Base-by-base conservation (phyloP, 352 stramenopile species). In the Phytophthora constricta region DNA sequence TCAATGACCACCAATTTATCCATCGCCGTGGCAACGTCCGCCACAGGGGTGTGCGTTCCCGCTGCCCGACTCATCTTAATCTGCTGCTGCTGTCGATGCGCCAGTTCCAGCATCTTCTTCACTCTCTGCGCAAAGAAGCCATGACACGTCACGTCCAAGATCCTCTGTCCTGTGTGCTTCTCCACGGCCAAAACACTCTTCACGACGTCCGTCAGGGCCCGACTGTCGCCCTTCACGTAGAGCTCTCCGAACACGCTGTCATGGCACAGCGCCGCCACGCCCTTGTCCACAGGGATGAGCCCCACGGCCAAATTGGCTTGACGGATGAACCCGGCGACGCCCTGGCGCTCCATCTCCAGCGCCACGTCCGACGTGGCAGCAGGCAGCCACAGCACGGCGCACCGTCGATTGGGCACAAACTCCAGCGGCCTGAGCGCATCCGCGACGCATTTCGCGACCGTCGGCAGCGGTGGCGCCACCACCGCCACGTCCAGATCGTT, bases 301-400 rank as follows among this genome's bases (percentile, higher is more conserved):
- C 79, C 82, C 7, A 94, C 60, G 20, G 70, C 62, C 37, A 94
- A 65, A 50, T 90, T 83, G 16, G 65, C 54, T 70, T 94, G 77
- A 16, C 42, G 43, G 7, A 91, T 69, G 27, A 89, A 74, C 5
- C 77, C 84, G 17, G 77, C 72, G 1, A 92, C 68, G 1, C 84
- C 86, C 59, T 92, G 82, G 8, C 81, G 77, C 47, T 94, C 86
- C 84, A 94, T 91, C 58, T 94, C 86, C 26, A 92, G 52, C 22
- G 75, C 56, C 43, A 80, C 85, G 46, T 91, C 82, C 5, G 82
- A 72, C 7, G 83, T 89, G 17, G 76, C 82, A 0, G 71, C 26
- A 0, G 86, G 86, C 16, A 92, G 70, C 86, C 86, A 94, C 13
- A 91, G 67, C 20, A 92, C 77, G 5, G 68, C 64, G 37, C 70